phyloP scores from a whole-genome alignment of 805 yeast genomes.

The Candida ovalis region DNA sequence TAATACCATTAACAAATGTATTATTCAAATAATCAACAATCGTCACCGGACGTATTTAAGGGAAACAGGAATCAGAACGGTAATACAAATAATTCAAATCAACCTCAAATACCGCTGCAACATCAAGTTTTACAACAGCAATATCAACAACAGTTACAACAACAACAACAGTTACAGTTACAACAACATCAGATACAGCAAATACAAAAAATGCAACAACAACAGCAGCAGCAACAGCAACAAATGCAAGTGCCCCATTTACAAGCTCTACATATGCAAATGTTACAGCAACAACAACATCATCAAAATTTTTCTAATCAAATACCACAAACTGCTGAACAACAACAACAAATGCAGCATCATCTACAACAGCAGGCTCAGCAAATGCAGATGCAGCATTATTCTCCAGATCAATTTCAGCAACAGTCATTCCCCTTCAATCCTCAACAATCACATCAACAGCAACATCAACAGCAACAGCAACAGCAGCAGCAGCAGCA shows the following conservation, averaged over 20 bases:
- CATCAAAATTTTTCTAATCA: neutral
- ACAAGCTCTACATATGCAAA: neutral
- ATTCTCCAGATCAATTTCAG: neutral
- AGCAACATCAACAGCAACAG: conserved; percentile 1
- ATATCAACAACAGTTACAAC: conserved; percentile 1
- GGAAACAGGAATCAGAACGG: neutral
- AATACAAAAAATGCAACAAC: neutral
- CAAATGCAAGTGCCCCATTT: neutral
- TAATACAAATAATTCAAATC: neutral
- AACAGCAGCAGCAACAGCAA: neutral
- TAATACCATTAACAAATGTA: neutral
- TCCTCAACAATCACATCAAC: conserved; percentile 1
- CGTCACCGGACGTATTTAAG: neutral
- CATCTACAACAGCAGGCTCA: conserved; percentile 1
- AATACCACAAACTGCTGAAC: neutral
- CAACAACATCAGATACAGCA: conserved; percentile 2
- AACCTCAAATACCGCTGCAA: conserved; percentile 1
- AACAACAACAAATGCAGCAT: neutral
- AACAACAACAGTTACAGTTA: conserved; percentile 1
- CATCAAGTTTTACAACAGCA: conserved; percentile 1
- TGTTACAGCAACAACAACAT: neutral
- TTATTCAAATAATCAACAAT: conserved; percentile 1
- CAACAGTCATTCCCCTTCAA: neutral
- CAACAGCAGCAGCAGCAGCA: neutral
- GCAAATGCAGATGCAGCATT: neutral